Percentiles rank a stretch among this genome's conserved stretches.
Evolutionary conservation across 1,139 yeast genomes (phyloP).

Genomic region (Nadsonia starkeyi-henricii): DNA sequence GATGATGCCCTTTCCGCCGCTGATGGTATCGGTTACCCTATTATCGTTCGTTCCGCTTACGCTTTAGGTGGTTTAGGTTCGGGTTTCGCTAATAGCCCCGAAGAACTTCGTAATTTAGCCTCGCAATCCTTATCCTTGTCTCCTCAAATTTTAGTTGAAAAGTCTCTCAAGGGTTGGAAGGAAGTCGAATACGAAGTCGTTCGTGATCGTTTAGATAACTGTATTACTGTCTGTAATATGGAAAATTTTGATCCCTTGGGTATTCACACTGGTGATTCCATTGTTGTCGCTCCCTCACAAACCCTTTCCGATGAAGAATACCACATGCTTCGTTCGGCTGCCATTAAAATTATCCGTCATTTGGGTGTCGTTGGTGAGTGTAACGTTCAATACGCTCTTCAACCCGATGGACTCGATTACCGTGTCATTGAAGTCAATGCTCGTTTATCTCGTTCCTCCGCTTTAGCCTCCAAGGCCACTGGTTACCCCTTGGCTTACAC

Average conservation of each 20-base stretch:
- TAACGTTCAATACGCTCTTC: slow-evolving; percentile 93
- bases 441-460: slow-evolving; percentile 91
- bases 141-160: slow-evolving; percentile 92
- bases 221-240: slow-evolving; percentile 98
- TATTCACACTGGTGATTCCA: slow-evolving; percentile 96
- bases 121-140: slow-evolving; percentile 80
- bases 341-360: slow-evolving; percentile 92
- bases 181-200: slow-evolving; percentile 98
- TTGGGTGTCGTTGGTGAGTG: slow-evolving; percentile 98
- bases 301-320: slow-evolving; percentile 93
- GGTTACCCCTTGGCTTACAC: slow-evolving; percentile 98
- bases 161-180: slow-evolving; percentile 97
- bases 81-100: slow-evolving; percentile 78
- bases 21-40: slow-evolving; percentile 77
- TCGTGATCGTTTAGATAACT: slow-evolving; percentile 89
- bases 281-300: slow-evolving; percentile 97
- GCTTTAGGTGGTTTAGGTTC: slow-evolving; percentile 98
- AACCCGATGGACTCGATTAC: slow-evolving; percentile 89
- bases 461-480: slow-evolving; percentile 95
- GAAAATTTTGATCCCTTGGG: slow-evolving; percentile 98
- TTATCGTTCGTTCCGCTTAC: slow-evolving; percentile 93
- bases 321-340: slow-evolving; percentile 95
- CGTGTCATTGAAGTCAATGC: slow-evolving; percentile 97
- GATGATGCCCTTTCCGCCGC: slow-evolving; percentile 91
- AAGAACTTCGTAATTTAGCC: slow-evolving; percentile 73